Evolutionary conservation across 2,329 filamentous ascomycete species (phyloP), one percentile per base, ranked within the genome.

Genomic region (Calonectria honghensis): DNA sequence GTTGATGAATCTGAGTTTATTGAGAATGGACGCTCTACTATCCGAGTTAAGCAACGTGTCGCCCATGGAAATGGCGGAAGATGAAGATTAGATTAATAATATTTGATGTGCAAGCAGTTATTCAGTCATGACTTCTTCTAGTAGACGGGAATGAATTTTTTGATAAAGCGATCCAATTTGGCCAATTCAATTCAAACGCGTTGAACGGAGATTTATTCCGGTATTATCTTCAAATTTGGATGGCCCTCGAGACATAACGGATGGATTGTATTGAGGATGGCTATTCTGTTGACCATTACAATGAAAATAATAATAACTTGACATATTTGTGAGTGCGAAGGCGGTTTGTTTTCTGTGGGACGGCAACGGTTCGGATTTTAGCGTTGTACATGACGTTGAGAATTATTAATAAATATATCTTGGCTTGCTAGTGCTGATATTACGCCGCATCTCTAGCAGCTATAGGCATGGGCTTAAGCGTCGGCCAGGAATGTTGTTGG

Each of bases 21-120:
- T 63, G 24, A 63, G 57, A 27, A 63, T 63, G 57, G 57, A 63
- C 6, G 57, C 57, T 41, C 39, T 63, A 10, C 35, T 63, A 16
- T 63, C 57, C 3, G 57, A 63, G 37, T 35, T 63, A 2, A 63
- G 57, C 4, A 63, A 39, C 37, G 35, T 63, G 0, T 63, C 57
- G 35, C 57, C 57, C 3, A 29, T 39, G n/a, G 57, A 63, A 18
- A 63, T 24, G 14, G 24, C 57, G 20, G 57, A 63, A 27, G 57
- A 63, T 20, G 57, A 63, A 10, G 14, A 11, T 4, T 63, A 63
- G 37, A 5, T 14, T 2, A 48, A 24, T 13, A n/a, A 6, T 7
- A n/a, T n/a, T 45, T n/a, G 7, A n/a, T n/a, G 18, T 24, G 9
- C 4, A 13, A 18, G 20, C 45, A 24, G 4, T 4, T 24, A 2